These are phyloP conservation scores for Corymbia maculata DNA, from an alignment of 345 rosid genomes.

Conservation along the genomic window DNA sequence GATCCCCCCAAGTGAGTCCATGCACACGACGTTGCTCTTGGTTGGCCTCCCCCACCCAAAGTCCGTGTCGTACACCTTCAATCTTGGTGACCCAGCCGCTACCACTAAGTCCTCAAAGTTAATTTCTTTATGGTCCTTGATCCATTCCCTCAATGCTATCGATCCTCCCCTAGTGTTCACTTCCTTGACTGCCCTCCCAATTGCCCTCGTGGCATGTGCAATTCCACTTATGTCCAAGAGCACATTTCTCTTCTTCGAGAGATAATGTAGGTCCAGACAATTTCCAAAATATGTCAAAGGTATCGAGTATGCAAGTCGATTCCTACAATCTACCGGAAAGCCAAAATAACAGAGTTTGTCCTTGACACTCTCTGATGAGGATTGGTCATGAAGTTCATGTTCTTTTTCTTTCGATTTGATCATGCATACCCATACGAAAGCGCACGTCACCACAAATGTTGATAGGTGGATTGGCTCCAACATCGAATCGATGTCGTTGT, in stretches of 20 bases:
- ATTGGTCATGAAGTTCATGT: not conserved
- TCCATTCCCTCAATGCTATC: too few species aligned
- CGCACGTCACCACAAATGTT: not conserved
- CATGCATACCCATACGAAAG: not conserved
- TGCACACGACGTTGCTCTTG: too few species aligned
- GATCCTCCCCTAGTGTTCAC: too few species aligned
- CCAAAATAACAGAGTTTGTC: not conserved
- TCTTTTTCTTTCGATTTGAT: not conserved
- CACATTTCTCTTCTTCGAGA: slow-evolving; percentile 1
- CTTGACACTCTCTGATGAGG: not conserved
- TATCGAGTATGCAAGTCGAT: not conserved
- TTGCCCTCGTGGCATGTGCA: slow-evolving; percentile 11
- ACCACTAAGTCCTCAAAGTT: too few species aligned
- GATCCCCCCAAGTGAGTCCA: too few species aligned
- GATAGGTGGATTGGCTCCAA: not conserved
- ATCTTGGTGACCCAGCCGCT: too few species aligned
- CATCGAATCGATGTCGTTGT: not conserved
- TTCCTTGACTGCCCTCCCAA: slow-evolving; percentile 4
- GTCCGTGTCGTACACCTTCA: too few species aligned
- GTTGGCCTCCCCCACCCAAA: too few species aligned
- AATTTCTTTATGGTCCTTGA: too few species aligned
- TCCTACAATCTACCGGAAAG: not conserved
- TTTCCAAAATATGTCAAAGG: slow-evolving; percentile 26
- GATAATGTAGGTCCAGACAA: slow-evolving; percentile 1
- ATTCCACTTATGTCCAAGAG: slow-evolving; percentile 14